These are phyloP conservation scores for Elaphomyces granulatus DNA, from an alignment of 495 filamentous ascomycete species.

Conservation along the genomic window DNA sequence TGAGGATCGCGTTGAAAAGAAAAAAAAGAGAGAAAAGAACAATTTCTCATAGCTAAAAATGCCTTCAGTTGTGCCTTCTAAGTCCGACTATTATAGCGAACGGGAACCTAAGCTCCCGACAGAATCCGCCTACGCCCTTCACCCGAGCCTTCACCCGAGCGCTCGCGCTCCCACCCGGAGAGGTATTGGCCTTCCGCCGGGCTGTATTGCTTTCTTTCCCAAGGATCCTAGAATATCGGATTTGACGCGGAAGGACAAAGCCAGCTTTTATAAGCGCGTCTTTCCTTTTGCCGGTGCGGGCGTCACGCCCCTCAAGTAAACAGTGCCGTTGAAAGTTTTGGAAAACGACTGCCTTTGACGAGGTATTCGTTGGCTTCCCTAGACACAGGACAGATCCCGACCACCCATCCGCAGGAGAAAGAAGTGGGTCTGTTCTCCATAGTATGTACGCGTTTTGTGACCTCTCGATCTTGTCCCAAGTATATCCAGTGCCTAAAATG, in stretches of 20 bases:
- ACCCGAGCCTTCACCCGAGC: no score
- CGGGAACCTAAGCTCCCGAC: no score
- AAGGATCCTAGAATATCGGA: background rate
- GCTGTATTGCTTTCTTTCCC: no score
- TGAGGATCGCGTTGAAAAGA: no score
- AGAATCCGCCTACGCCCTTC: no score
- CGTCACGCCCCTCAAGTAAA: background rate
- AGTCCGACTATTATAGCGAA: no score
- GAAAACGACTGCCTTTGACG: conserved; percentile 8
- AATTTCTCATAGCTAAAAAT: no score
- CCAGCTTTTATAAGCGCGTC: conserved; percentile 6
- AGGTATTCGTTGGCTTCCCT: conserved; percentile 5
- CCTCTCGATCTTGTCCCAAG: conserved; percentile 2
- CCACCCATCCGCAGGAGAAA: conserved; percentile 6
- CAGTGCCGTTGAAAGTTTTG: conserved; percentile 8
- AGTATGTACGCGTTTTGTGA: conserved; percentile 7
- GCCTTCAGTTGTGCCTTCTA: no score
- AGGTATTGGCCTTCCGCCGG: no score
- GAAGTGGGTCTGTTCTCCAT: conserved; percentile 5
- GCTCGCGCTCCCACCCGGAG: no score
- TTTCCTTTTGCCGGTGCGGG: background rate
- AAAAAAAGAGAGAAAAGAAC: no score
- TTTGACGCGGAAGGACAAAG: conserved; percentile 7
- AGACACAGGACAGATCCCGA: conserved; percentile 9
- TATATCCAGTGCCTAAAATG: conserved; percentile 8